These are phyloP conservation scores for Houttuynia cordata DNA, from an alignment of 164 flowering plant species.

Conservation along the genomic window DNA sequence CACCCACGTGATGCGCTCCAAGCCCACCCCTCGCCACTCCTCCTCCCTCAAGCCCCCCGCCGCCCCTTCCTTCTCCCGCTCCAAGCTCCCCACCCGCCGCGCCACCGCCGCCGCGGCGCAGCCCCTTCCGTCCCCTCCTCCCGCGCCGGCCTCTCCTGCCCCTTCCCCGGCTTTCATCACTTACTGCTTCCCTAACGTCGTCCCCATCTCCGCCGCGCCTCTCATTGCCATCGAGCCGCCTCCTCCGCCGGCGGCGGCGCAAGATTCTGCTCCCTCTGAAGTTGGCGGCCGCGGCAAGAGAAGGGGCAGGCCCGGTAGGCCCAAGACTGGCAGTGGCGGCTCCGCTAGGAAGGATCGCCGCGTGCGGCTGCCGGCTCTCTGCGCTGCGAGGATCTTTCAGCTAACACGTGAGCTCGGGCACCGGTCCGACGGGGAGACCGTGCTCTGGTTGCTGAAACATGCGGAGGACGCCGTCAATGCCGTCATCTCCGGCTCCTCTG, in stretches of 20 bases:
- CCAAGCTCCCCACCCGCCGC: conserved; percentile 1
- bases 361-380: conserved; percentile 19
- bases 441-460: conserved; percentile 12
- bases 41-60: neutral
- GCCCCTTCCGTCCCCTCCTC: neutral
- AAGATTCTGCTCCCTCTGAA: neutral
- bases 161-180: neutral
- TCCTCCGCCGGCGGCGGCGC: neutral
- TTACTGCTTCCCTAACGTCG: neutral
- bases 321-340: conserved; percentile 18
- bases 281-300: no score
- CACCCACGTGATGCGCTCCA: conserved; percentile 1
- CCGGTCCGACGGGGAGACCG: conserved; percentile 20
- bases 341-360: conserved; percentile 8
- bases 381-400: conserved; percentile 24
- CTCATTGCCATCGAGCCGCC: neutral
- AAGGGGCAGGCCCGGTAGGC: conserved; percentile 1
- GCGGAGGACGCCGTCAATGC: conserved; percentile 16
- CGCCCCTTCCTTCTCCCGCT: neutral
- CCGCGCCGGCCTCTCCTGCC: neutral
- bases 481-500: conserved; percentile 14
- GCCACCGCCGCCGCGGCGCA: neutral
- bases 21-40: conserved; percentile 1
- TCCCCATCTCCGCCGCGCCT: neutral
- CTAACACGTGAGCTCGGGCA: conserved; percentile 23